These are phyloP conservation scores for Sporothrix mexicana DNA, from an alignment of 2,329 filamentous ascomycete genomes.

Conservation along the genomic window DNA sequence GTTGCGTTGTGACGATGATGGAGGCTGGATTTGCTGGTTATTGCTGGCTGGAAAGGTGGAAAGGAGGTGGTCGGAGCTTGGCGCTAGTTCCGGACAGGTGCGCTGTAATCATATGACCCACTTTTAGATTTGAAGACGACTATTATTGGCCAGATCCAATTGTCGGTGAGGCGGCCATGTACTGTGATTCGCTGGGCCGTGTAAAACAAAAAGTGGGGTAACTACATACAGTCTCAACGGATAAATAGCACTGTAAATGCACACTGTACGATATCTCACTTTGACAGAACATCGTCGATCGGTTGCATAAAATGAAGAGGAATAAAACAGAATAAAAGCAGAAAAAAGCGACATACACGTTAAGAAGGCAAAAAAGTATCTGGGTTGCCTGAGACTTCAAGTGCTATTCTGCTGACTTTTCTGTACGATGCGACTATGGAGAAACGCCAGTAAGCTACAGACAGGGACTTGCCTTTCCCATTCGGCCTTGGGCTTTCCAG, in stretches of 20 bases:
- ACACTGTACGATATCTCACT: constrained; percentile 14
- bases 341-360: not conserved
- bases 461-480: not conserved
- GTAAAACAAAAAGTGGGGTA: constrained; percentile 21
- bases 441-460: not conserved
- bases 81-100: constrained; percentile 15
- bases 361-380: not conserved
- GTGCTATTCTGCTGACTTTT: not conserved
- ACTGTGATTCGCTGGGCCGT: constrained; percentile 17
- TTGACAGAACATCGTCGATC: constrained; percentile 3
- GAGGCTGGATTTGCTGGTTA: not conserved
- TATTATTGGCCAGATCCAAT: not conserved
- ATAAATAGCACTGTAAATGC: not conserved
- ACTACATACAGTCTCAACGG: not conserved
- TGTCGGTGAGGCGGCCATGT: constrained; percentile 16
- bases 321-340: not conserved
- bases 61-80: constrained; percentile 24
- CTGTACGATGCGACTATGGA: no score
- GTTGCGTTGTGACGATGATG: not conserved
- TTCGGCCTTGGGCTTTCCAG: no score
- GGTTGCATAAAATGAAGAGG: not conserved
- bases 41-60: not conserved
- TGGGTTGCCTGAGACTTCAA: not conserved
- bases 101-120: not conserved
- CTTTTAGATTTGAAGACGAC: not conserved